phyloP scores from a whole-genome alignment of 371 early-diverging fungal species.

The Syncephalastrum sp. region DNA sequence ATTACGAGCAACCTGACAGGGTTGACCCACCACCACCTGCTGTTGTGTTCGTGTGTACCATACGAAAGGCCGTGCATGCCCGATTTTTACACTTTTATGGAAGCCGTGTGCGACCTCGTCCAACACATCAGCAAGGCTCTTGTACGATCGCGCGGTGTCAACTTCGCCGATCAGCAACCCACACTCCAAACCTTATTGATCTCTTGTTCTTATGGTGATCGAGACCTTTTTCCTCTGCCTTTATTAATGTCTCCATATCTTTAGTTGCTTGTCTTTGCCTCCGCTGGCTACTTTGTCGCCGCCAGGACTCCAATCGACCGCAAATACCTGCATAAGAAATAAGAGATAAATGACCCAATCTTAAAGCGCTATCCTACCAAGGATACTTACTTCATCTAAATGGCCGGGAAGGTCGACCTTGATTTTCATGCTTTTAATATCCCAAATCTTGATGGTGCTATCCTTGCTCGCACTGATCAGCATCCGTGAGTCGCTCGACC shows the following conservation, averaged over 20 bases:
- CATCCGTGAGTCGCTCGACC: conserved; percentile 91
- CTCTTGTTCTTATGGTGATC: no score
- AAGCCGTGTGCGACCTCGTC: conserved; percentile 1
- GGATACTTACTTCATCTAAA: conserved; percentile 70
- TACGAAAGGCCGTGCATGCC: conserved; percentile 22
- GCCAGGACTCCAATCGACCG: conserved; percentile 94
- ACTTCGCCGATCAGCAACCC: conserved; percentile 15
- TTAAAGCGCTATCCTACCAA: neutral
- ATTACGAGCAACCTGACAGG: conserved; percentile 4
- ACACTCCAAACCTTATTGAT: neutral
- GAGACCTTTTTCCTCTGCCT: no score
- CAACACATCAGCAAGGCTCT: no score
- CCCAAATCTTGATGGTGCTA: conserved; percentile 93
- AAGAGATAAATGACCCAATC: neutral
- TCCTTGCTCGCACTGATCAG: conserved; percentile 91
- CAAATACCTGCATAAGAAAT: conserved; percentile 63
- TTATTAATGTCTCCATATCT: conserved; percentile 64
- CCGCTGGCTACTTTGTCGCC: conserved; percentile 93
- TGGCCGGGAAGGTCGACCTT: conserved; percentile 95
- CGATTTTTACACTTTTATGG: conserved; percentile 26
- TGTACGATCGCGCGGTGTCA: no score
- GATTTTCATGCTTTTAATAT: conserved; percentile 81
- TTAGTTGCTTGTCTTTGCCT: conserved; percentile 89
- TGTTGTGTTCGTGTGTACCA: conserved; percentile 7
- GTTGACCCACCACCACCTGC: conserved; percentile 9